A percentile compares a stretch with the other conserved stretches of the same genome.
These are phyloP conservation scores for Colletotrichum ledebouriae DNA, from an alignment of 2,329 filamentous ascomycete species.

Conservation along the genomic window DNA sequence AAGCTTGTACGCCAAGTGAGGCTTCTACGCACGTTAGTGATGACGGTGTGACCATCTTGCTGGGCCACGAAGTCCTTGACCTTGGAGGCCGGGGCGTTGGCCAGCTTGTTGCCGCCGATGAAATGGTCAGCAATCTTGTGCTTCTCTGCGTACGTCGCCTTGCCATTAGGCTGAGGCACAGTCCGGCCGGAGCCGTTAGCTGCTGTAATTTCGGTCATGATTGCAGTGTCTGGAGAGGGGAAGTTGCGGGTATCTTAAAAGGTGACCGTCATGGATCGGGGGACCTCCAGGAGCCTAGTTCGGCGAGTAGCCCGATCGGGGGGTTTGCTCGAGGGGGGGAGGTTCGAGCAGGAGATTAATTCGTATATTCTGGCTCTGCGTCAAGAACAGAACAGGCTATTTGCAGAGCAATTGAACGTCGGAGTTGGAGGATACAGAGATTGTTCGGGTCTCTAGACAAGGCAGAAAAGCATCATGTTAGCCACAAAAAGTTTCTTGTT, in stretches of 20 bases:
- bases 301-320: slow-evolving; percentile 15
- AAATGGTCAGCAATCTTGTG: slow-evolving; percentile 91
- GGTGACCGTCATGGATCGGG: slow-evolving; percentile 42
- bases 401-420: slow-evolving; percentile 34
- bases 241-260: slow-evolving; percentile 41
- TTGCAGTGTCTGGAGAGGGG: slow-evolving; percentile 44
- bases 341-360: slow-evolving; percentile 41
- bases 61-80: slow-evolving; percentile 96
- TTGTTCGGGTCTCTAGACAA: slow-evolving; percentile 38
- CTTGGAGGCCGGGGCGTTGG: slow-evolving; percentile 83
- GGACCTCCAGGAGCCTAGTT: slow-evolving; percentile 38
- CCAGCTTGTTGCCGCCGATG: slow-evolving; percentile 92
- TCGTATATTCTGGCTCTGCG: slow-evolving; percentile 33
- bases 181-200: slow-evolving; percentile 60
- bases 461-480: slow-evolving; percentile 27
- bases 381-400: slow-evolving; percentile 36
- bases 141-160: slow-evolving; percentile 80
- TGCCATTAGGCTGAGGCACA: slow-evolving; percentile 68
- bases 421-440: slow-evolving; percentile 40
- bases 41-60: slow-evolving; percentile 96
- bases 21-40: slow-evolving; percentile 83
- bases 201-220: slow-evolving; percentile 64
- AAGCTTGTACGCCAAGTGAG: not conserved
- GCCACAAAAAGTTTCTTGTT: slow-evolving; percentile 41
- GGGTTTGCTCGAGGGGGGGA: slow-evolving; percentile 34